phyloP scores from a whole-genome alignment of 108 stramenopile species.

The Cyclotella distinguenda region DNA sequence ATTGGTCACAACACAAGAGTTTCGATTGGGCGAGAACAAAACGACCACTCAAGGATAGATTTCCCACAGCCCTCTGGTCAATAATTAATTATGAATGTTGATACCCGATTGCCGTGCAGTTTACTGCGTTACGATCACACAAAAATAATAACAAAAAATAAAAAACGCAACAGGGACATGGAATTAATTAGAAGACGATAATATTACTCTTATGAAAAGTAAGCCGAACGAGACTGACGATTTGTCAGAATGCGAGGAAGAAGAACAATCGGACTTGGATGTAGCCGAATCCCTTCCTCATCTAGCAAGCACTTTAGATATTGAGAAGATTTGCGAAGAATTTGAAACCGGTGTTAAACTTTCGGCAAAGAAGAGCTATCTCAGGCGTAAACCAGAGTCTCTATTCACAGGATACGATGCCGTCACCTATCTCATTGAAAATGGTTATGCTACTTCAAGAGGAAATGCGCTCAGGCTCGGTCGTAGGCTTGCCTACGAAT shows the following conservation, averaged over 20 bases:
- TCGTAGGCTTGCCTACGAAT: conserved; percentile 26
- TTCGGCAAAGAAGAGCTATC: not conserved
- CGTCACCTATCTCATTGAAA: conserved; percentile 47
- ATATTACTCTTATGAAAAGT: too few relatives aligned
- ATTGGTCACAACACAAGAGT: too few relatives aligned
- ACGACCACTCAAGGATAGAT: too few relatives aligned
- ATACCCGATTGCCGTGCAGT: too few relatives aligned
- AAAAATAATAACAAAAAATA: too few relatives aligned
- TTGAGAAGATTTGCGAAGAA: not conserved
- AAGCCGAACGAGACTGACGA: too few relatives aligned
- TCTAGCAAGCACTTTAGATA: not conserved
- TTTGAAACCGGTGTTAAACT: not conserved
- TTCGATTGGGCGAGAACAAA: too few relatives aligned
- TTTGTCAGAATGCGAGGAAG: not conserved
- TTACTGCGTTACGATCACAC: too few relatives aligned
- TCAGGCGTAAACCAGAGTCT: conserved; percentile 1
- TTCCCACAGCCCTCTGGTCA: too few relatives aligned
- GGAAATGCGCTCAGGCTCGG: conserved; percentile 55
- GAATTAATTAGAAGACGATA: too few relatives aligned
- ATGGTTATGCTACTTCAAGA: conserved; percentile 33
- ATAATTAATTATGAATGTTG: too few relatives aligned
- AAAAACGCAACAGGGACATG: too few relatives aligned
- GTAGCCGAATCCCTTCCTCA: not conserved
- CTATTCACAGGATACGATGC: conserved; percentile 37
- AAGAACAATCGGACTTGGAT: not conserved